Evolutionary conservation across 2,329 filamentous ascomycete species (phyloP).

Genomic region (Anisogramma anomala): DNA sequence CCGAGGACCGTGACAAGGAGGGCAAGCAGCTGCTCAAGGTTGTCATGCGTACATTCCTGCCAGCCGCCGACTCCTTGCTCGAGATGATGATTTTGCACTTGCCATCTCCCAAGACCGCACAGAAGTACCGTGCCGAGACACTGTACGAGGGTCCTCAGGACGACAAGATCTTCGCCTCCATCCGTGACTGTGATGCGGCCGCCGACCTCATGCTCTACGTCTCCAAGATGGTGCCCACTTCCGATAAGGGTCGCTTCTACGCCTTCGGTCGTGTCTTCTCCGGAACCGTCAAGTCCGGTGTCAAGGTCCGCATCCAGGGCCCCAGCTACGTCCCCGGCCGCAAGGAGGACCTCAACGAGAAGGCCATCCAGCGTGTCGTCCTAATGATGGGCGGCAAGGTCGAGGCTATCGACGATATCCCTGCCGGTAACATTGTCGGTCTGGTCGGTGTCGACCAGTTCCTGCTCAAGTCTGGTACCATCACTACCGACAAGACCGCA

Average conservation of each 20-base stretch:
- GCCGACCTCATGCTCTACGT: constrained; percentile 99
- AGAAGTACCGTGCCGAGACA: constrained; percentile 96
- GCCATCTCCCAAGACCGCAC: constrained; percentile 87
- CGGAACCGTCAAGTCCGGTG: constrained; percentile 91
- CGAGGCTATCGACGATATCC: constrained; percentile 97
- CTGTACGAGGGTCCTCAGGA: constrained; percentile 96
- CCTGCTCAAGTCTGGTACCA: constrained; percentile 99
- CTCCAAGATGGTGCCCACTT: constrained; percentile 99
- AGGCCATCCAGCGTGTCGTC: constrained; percentile 98
- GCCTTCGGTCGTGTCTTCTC: constrained; percentile 99
- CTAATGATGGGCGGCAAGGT: constrained; percentile 99
- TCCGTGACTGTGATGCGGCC: constrained; percentile 80
- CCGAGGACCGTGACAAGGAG: constrained; percentile 84
- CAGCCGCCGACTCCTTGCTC: constrained; percentile 91
- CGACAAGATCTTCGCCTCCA: constrained; percentile 86
- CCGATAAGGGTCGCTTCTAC: constrained; percentile 99
- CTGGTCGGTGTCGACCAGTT: constrained; percentile 99
- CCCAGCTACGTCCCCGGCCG: constrained; percentile 97
- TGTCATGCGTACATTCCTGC: constrained; percentile 97
- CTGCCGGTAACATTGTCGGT: constrained; percentile 99
- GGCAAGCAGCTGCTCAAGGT: constrained; percentile 97
- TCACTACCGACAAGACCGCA: constrained; percentile 91
- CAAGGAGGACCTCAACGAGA: constrained; percentile 99
- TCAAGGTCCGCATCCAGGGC: constrained; percentile 99
- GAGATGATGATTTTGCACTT: constrained; percentile 99